phyloP scores from a whole-genome alignment of 2,329 filamentous ascomycete genomes.

The Mycosphaerella sp. region DNA sequence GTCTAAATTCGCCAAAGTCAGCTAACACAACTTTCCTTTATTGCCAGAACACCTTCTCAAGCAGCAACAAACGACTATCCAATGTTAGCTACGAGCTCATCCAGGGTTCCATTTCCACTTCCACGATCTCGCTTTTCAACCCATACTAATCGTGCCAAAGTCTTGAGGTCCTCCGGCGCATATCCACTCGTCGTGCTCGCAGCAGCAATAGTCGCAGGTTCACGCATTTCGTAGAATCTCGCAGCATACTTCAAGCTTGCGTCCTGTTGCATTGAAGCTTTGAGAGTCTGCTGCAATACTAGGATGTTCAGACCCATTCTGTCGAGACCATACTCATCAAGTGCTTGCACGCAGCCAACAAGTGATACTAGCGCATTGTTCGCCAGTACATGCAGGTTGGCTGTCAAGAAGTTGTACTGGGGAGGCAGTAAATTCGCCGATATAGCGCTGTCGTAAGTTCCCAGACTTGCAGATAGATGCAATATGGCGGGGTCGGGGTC shows the following conservation, averaged over 20 bases:
- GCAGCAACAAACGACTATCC: slow-evolving; percentile 4
- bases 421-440: slow-evolving; percentile 62
- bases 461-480: slow-evolving; percentile 73
- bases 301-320: slow-evolving; percentile 90
- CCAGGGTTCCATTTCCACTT: slow-evolving; percentile 15
- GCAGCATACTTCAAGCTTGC: slow-evolving; percentile 58
- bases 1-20: background rate
- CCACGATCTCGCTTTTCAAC: slow-evolving; percentile 22
- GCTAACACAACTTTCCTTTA: background rate
- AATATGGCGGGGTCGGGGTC: slow-evolving; percentile 76
- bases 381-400: slow-evolving; percentile 68
- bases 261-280: slow-evolving; percentile 69
- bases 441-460: slow-evolving; percentile 80
- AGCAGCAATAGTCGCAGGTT: slow-evolving; percentile 38
- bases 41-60: background rate
- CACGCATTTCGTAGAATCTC: slow-evolving; percentile 63
- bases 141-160: slow-evolving; percentile 36
- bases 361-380: slow-evolving; percentile 66
- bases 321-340: slow-evolving; percentile 78
- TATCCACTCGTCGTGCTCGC: slow-evolving; percentile 30
- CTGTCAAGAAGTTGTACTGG: slow-evolving; percentile 66
- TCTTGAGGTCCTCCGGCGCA: slow-evolving; percentile 37
- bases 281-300: slow-evolving; percentile 92
- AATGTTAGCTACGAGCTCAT: slow-evolving; percentile 21
- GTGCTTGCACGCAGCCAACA: slow-evolving; percentile 66